Evolutionary conservation across 352 stramenopile species (phyloP).

Genomic region (Pythium biforme): DNA sequence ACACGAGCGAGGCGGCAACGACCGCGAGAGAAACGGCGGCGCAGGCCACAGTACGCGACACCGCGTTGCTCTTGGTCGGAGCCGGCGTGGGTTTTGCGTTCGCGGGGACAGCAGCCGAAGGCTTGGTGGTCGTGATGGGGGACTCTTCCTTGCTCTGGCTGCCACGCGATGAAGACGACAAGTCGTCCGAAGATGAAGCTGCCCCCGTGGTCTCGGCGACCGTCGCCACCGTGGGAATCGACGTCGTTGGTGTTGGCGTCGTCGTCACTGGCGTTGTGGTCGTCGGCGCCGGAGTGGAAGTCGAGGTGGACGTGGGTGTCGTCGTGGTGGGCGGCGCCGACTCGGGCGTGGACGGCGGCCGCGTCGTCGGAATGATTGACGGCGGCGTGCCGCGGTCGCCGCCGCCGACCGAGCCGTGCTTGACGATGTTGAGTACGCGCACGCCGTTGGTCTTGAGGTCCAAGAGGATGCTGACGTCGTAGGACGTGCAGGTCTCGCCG

Average conservation of each 20-base stretch:
- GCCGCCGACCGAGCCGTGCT: neutral
- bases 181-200: too few relatives aligned
- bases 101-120: neutral
- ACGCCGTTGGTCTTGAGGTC: neutral
- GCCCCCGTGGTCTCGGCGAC: too few relatives aligned
- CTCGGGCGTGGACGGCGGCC: neutral
- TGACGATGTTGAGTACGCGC: neutral
- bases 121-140: too few relatives aligned
- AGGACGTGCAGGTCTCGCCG: neutral
- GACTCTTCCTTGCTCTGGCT: too few relatives aligned
- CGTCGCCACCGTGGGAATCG: too few relatives aligned
- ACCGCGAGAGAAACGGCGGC: neutral
- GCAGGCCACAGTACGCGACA: neutral
- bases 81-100: neutral
- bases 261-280: neutral
- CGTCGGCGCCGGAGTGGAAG: neutral
- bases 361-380: neutral
- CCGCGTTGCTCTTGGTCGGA: neutral
- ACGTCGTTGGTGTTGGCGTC: neutral
- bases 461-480: neutral
- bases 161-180: too few relatives aligned
- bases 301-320: neutral
- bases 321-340: neutral
- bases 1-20: neutral
- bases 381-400: neutral